Conservation (phyloP, 1,284 basidiomycete genomes). For the Cryptococcus jaspeensis region DNA sequence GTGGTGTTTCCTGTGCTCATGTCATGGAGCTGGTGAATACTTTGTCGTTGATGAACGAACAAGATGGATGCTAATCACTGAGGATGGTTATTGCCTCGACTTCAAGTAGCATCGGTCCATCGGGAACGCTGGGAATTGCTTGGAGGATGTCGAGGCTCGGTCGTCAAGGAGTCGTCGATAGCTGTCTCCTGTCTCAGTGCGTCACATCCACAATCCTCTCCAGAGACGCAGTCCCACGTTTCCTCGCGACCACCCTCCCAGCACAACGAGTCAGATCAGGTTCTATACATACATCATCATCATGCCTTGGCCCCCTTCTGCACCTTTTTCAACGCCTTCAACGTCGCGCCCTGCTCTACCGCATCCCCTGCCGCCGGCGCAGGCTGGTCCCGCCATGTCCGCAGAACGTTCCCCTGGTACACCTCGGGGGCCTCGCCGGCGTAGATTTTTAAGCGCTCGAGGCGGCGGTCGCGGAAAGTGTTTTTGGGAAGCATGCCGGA, state of each 20-base stretch:
- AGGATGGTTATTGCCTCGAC: not conserved
- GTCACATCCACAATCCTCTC: not conserved
- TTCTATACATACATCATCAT: not conserved
- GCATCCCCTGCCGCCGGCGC: no score
- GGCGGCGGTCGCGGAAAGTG: conserved; percentile 77
- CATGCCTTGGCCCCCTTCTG: not conserved
- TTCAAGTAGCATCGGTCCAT: no score
- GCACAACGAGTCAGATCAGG: no score
- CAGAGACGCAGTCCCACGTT: not conserved
- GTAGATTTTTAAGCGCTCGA: conserved; percentile 83
- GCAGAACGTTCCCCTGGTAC: conserved; percentile 34
- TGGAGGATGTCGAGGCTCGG: no score
- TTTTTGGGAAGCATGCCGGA: conserved; percentile 97
- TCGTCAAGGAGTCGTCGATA: no score
- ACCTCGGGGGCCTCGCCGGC: conserved; percentile 55
- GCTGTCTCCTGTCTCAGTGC: not conserved
- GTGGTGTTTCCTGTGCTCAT: conserved; percentile 5
- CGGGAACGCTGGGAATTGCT: no score
- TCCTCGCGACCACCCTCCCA: no score
- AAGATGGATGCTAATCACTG: not conserved
- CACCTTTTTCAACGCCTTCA: not conserved
- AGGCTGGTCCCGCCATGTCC: conserved; percentile 36
- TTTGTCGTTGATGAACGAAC: not conserved
- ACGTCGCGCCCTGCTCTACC: no score
- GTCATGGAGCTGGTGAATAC: no score